These are phyloP conservation scores for Penicillium sp. DNA, from an alignment of 2,329 filamentous ascomycete genomes.

Conservation along the genomic window DNA sequence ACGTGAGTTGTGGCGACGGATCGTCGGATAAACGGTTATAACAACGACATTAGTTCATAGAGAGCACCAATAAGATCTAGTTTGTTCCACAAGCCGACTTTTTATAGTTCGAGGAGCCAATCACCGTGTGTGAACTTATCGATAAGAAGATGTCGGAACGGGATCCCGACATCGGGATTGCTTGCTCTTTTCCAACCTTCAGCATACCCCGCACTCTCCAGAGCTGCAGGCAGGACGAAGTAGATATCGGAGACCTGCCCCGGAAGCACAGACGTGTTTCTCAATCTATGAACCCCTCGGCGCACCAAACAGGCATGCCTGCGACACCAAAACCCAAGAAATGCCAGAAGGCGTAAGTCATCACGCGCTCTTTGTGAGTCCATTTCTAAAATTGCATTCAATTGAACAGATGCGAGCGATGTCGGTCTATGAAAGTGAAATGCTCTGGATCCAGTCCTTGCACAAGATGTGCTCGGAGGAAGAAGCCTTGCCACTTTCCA, in stretches of 20 bases:
- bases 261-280: conserved; percentile 2
- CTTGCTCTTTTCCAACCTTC: neutral
- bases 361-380: neutral
- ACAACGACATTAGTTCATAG: neutral
- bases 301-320: conserved; percentile 15
- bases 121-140: neutral
- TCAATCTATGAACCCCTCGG: neutral
- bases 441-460: conserved; percentile 29
- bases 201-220: conserved; percentile 9
- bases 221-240: neutral
- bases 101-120: neutral
- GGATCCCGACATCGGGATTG: conserved; percentile 12
- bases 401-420: conserved; percentile 25
- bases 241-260: conserved; percentile 17
- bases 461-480: conserved; percentile 25
- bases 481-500: conserved; percentile 24
- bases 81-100: neutral
- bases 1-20: conserved; percentile 60
- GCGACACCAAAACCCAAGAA: conserved; percentile 17
- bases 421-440: conserved; percentile 32
- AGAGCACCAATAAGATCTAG: neutral
- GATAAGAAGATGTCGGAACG: conserved; percentile 22
- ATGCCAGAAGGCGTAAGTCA: conserved; percentile 24
- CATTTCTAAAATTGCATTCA: neutral
- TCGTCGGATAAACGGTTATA: conserved; percentile 14